A percentile compares a stretch with the other conserved stretches of the same genome.
phyloP scores from a whole-genome alignment of 345 rosid genomes.

The Lagerstroemia speciosa region DNA sequence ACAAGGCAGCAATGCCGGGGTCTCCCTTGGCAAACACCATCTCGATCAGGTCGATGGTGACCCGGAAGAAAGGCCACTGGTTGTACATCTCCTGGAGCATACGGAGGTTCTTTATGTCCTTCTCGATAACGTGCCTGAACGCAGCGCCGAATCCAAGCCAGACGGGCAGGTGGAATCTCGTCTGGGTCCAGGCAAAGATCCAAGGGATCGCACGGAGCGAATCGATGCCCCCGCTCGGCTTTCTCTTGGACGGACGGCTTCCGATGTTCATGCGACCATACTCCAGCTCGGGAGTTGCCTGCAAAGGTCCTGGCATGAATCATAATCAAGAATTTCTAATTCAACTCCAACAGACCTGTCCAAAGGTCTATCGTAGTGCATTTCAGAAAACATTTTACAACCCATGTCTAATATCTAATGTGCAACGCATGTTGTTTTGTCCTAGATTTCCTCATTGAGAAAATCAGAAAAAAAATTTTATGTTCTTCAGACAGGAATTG shows the following conservation, averaged over 20 bases:
- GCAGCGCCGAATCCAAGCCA: slow-evolving; percentile 97
- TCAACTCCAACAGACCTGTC: neutral
- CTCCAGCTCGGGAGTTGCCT: slow-evolving; percentile 96
- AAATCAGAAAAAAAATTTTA: neutral
- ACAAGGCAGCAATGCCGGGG: slow-evolving; percentile 83
- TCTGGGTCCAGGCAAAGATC: slow-evolving; percentile 99
- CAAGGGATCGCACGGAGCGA: slow-evolving; percentile 97
- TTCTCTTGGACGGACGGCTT: slow-evolving; percentile 86
- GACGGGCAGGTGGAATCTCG: slow-evolving; percentile 87
- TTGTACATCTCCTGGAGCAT: slow-evolving; percentile 92
- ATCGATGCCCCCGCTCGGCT: slow-evolving; percentile 92
- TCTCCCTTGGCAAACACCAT: slow-evolving; percentile 99
- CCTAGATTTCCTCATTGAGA: no score
- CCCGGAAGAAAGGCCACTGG: slow-evolving; percentile 93
- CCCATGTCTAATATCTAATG: no score
- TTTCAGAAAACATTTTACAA: no score
- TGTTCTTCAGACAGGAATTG: no score
- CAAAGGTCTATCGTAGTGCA: neutral
- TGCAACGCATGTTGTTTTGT: no score
- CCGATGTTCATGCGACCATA: slow-evolving; percentile 99
- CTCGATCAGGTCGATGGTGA: slow-evolving; percentile 83
- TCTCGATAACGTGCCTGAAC: slow-evolving; percentile 56
- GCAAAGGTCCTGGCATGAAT: neutral
- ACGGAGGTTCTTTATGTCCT: slow-evolving; percentile 63
- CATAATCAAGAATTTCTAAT: neutral